phyloP scores from a whole-genome alignment of 2,329 filamentous ascomycete species.

The Spiromastix sp. region DNA sequence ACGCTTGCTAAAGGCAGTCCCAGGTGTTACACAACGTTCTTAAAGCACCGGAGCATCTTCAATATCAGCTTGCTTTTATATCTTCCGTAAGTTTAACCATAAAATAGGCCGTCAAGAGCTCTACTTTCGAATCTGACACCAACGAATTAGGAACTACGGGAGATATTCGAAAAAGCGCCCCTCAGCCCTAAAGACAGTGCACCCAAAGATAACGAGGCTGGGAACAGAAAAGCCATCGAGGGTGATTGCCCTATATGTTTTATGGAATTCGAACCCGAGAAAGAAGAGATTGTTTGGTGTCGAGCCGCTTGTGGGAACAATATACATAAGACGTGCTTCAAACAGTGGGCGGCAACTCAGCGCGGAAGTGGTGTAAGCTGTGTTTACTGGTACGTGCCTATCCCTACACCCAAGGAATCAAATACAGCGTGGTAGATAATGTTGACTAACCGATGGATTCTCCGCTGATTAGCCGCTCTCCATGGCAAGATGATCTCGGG shows the following conservation, averaged over 20 bases:
- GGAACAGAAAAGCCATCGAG: constrained; percentile 48
- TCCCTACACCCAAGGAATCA: neutral
- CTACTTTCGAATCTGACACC: too few relatives aligned
- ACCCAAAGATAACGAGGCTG: constrained; percentile 26
- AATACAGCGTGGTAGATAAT: neutral
- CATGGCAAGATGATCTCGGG: constrained; percentile 27
- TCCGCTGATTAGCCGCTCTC: constrained; percentile 24
- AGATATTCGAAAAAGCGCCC: constrained; percentile 45
- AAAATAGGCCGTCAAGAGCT: too few relatives aligned
- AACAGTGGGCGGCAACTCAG: constrained; percentile 39
- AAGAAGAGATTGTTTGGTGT: constrained; percentile 46
- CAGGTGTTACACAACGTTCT: constrained; percentile 47
- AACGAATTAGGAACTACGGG: constrained; percentile 39
- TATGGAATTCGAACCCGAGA: constrained; percentile 40
- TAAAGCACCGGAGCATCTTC: constrained; percentile 44
- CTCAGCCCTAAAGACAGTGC: constrained; percentile 34
- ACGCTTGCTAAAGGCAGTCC: neutral
- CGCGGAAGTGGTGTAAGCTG: constrained; percentile 25
- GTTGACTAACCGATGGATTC: neutral
- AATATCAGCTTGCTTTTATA: constrained; percentile 52
- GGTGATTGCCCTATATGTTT: constrained; percentile 56
- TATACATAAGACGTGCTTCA: constrained; percentile 48
- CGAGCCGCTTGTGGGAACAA: constrained; percentile 53
- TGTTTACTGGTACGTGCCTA: constrained; percentile 33
- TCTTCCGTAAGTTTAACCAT: constrained; percentile 32